A percentile compares a stretch with the other conserved stretches of the same genome.
Conservation (phyloP, 495 filamentous ascomycete species). For the Trichoderma erinaceum region DNA sequence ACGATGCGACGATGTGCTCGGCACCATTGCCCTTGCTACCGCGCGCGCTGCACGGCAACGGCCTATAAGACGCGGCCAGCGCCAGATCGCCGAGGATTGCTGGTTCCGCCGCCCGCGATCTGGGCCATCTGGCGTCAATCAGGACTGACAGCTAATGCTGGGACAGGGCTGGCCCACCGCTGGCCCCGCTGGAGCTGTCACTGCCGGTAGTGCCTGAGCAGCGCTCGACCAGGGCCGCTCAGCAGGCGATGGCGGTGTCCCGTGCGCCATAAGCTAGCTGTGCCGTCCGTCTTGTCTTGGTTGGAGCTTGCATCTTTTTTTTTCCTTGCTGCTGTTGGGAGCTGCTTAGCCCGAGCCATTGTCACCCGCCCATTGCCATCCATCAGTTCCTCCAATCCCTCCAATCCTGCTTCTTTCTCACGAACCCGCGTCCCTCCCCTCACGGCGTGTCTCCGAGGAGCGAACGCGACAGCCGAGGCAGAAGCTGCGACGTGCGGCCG, state of each 20-base stretch:
- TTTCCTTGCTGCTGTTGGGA: not conserved
- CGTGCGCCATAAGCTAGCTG: not conserved
- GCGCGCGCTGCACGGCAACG: not conserved
- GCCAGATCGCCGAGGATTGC: conserved; percentile 7
- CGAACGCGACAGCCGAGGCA: too few species aligned
- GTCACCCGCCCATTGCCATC: too few species aligned
- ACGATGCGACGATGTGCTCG: not conserved
- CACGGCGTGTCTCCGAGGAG: too few species aligned
- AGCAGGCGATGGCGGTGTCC: too few species aligned
- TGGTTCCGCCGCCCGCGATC: not conserved
- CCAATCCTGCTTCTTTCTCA: too few species aligned
- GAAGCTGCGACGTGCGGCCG: not conserved
- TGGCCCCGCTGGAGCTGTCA: conserved; percentile 11
- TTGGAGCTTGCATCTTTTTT: not conserved
- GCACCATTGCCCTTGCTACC: not conserved
- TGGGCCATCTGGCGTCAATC: not conserved
- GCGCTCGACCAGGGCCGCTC: not conserved
- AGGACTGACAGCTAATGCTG: not conserved
- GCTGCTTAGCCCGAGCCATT: too few species aligned
- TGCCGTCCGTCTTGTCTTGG: not conserved
- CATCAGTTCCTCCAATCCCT: too few species aligned
- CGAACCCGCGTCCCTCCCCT: too few species aligned
- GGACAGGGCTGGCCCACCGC: not conserved
- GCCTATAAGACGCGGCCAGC: not conserved
- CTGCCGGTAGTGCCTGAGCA: not conserved